Conservation (phyloP, 2,329 filamentous ascomycete genomes). For the Gnomoniopsis sp. region DNA sequence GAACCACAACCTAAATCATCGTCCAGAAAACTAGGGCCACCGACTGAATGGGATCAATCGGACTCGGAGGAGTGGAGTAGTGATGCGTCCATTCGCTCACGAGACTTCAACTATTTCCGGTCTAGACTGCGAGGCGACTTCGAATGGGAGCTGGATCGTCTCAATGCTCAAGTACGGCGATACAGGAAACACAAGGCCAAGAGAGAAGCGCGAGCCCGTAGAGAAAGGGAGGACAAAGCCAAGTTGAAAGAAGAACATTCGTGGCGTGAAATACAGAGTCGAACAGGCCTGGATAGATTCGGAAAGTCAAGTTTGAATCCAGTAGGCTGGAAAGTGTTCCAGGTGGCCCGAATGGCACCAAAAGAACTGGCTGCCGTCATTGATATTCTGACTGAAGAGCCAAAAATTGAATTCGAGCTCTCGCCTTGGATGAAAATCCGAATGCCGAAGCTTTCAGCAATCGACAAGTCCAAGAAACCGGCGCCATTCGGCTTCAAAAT, state of each 20-base stretch:
- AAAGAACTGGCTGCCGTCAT: background rate
- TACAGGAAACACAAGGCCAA: background rate
- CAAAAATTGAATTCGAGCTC: background rate
- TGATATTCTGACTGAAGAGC: background rate
- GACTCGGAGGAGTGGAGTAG: constrained; percentile 7
- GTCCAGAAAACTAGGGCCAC: background rate
- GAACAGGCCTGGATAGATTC: too few species aligned
- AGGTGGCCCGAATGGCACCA: background rate
- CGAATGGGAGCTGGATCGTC: constrained; percentile 6
- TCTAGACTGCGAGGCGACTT: background rate
- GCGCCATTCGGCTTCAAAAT: constrained; percentile 5
- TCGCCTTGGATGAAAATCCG: background rate
- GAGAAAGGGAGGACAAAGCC: too few species aligned
- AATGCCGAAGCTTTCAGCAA: background rate
- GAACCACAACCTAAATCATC: too few species aligned
- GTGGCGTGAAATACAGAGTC: too few species aligned
- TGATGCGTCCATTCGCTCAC: background rate
- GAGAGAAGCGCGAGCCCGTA: too few species aligned
- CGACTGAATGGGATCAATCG: background rate
- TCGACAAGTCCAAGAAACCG: constrained; percentile 1
- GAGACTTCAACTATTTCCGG: constrained; percentile 1
- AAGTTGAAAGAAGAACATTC: too few species aligned
- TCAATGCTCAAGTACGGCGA: background rate
- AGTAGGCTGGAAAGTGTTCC: background rate
- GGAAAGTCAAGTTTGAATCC: background rate